Conservation (phyloP, 2,329 filamentous ascomycete species). For the Mycogone perniciosa region DNA sequence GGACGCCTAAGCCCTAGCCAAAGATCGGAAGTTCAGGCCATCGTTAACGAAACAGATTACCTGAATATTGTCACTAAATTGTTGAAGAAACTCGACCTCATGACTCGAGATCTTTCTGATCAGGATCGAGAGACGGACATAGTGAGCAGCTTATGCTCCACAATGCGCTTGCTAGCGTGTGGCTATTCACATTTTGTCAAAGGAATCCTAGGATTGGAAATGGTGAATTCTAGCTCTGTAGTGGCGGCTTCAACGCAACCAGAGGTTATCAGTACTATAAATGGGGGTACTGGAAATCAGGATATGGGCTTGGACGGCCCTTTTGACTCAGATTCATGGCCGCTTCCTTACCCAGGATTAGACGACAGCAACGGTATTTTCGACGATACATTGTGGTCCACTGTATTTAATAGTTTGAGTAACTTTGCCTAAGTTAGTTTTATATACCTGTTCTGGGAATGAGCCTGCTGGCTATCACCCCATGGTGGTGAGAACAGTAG, state of each 20-base stretch:
- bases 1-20: neutral
- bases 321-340: neutral
- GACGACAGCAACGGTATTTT: neutral
- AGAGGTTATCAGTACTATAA: too few relatives aligned
- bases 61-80: neutral
- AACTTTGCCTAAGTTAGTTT: neutral
- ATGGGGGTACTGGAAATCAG: too few relatives aligned
- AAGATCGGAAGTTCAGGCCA: slow-evolving; percentile 6
- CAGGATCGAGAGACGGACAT: slow-evolving; percentile 4
- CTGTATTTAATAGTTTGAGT: neutral
- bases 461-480: too few relatives aligned
- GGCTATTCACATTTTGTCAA: slow-evolving; percentile 2
- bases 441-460: too few relatives aligned
- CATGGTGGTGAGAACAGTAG: too few relatives aligned
- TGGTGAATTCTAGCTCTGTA: neutral
- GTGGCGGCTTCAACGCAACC: neutral
- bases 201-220: slow-evolving; percentile 2
- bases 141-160: slow-evolving; percentile 1
- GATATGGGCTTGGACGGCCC: neutral
- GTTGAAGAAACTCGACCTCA: slow-evolving; percentile 3
- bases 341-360: neutral
- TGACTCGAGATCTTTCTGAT: slow-evolving; percentile 1
- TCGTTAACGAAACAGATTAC: slow-evolving; percentile 9
- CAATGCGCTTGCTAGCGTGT: slow-evolving; percentile 2
- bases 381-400: slow-evolving; percentile 1